Evolutionary conservation across 1,139 yeast species (phyloP).

Genomic region (Yamadazyma songkhlaensis): DNA sequence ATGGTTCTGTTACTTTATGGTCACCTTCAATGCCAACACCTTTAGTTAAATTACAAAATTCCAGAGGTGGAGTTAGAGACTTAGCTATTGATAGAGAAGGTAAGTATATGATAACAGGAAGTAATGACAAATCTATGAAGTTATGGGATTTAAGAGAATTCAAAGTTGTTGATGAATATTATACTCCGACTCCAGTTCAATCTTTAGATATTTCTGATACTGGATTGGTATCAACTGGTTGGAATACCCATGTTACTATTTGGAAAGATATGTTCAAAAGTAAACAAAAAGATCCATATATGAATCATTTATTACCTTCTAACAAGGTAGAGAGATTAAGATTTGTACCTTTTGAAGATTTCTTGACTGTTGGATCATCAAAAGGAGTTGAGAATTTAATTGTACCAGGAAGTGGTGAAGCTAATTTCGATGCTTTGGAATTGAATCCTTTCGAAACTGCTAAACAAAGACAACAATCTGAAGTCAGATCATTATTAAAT

Average conservation of each 20-base stretch:
- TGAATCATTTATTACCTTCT: slow-evolving; percentile 86
- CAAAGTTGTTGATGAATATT: slow-evolving; percentile 69
- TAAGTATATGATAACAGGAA: slow-evolving; percentile 88
- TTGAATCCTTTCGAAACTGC: slow-evolving; percentile 89
- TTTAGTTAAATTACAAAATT: slow-evolving; percentile 73
- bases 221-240: slow-evolving; percentile 82
- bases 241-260: slow-evolving; percentile 92
- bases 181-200: slow-evolving; percentile 83
- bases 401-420: slow-evolving; percentile 97
- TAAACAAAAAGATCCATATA: slow-evolving; percentile 75
- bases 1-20: slow-evolving; percentile 93
- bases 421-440: slow-evolving; percentile 93
- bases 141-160: slow-evolving; percentile 93
- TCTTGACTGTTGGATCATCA: slow-evolving; percentile 83
- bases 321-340: slow-evolving; percentile 63
- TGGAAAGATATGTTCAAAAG: slow-evolving; percentile 72
- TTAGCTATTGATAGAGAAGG: slow-evolving; percentile 91
- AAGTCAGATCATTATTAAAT: slow-evolving; percentile 81
- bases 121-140: slow-evolving; percentile 80
- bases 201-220: slow-evolving; percentile 81
- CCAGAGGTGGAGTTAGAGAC: slow-evolving; percentile 85
- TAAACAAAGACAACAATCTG: slow-evolving; percentile 91
- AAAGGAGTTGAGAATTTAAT: slow-evolving; percentile 76
- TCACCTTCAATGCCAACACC: slow-evolving; percentile 88
- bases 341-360: slow-evolving; percentile 95